phyloP scores from a whole-genome alignment of 768 basidiomycete genomes.

The Pulveroboletus sp. region DNA sequence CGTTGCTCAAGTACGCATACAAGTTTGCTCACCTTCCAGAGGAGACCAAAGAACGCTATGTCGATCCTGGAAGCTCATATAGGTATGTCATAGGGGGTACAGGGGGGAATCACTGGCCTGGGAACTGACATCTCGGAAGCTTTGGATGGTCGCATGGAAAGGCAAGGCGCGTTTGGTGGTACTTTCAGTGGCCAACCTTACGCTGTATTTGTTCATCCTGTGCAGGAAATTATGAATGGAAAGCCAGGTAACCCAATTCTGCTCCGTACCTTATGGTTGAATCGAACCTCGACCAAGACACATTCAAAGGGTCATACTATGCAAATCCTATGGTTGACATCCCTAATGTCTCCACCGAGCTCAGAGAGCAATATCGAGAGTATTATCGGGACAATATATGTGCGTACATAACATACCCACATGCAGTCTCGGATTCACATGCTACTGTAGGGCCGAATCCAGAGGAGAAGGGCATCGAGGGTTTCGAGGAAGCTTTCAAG shows the following conservation, averaged over 20 bases:
- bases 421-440: neutral
- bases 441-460: constrained; percentile 54
- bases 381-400: constrained; percentile 92
- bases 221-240: constrained; percentile 94
- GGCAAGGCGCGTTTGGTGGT: constrained; percentile 36
- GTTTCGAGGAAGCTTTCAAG: constrained; percentile 88
- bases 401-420: constrained; percentile 30
- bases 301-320: constrained; percentile 92
- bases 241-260: constrained; percentile 55
- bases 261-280: neutral
- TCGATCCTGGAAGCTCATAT: constrained; percentile 69
- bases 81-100: constrained; percentile 48
- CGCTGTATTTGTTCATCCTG: neutral
- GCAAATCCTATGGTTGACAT: constrained; percentile 72
- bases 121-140: constrained; percentile 34
- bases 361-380: constrained; percentile 64
- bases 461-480: constrained; percentile 60
- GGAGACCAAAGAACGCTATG: constrained; percentile 64
- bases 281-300: constrained; percentile 45
- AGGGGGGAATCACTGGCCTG: neutral
- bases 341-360: constrained; percentile 56
- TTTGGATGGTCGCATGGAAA: constrained; percentile 99
- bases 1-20: constrained; percentile 72
- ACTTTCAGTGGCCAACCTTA: neutral
- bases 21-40: constrained; percentile 74